Evolutionary conservation across 1,284 basidiomycete species (phyloP), one percentile per base, ranked within the genome.

Genomic region (Pseudozyma hubeiensis): DNA sequence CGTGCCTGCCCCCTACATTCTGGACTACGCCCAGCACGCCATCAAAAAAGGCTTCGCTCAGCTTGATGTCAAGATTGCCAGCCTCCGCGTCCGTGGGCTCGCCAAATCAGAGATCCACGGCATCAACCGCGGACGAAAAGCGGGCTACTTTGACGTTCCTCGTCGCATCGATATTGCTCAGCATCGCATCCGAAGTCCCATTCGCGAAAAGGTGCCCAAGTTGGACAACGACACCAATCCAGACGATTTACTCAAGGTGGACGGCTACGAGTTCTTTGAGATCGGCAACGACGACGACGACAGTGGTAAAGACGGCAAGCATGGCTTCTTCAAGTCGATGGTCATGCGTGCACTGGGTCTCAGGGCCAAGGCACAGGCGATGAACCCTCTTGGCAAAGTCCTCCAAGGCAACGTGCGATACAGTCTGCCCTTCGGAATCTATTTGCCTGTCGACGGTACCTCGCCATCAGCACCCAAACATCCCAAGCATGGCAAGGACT

Each of bases 181-280:
- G 52, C 63, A 51, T n/a, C 49, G 70, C 31, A 73, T 77, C 17
- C 62, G 67, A 17, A 80, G 66, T 48, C 62, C 74, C 4, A 58
- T 81, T 24, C 50, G 44, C 13, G 70, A 81, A 53, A 56, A 68
- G 43, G 57, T 77, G 56, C 77, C 77, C 17, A 69, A 75, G 59
- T 44, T 75, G 30, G 55, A 61, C 24, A 65, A 75, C 29, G 55
- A 61, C 43, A 79, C 72, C 24, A 60, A 75, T 51, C 63, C 62
- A 7, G 70, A 66, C n/a, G 65, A 64, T 14, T 47, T 81, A 41
- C 57, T 76, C 39, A 63, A 77, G 44, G 64, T 81, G n/a, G 78
- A 80, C 29, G 64, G 61, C 30, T 81, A 79, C 65, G 80, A 81
- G 50, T 81, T 81, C 53, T 80, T 79, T 55, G 78, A 81, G 50